Base-by-base conservation (phyloP, 371 early-diverging fungal species). In the Cokeromyces recurvatus region DNA sequence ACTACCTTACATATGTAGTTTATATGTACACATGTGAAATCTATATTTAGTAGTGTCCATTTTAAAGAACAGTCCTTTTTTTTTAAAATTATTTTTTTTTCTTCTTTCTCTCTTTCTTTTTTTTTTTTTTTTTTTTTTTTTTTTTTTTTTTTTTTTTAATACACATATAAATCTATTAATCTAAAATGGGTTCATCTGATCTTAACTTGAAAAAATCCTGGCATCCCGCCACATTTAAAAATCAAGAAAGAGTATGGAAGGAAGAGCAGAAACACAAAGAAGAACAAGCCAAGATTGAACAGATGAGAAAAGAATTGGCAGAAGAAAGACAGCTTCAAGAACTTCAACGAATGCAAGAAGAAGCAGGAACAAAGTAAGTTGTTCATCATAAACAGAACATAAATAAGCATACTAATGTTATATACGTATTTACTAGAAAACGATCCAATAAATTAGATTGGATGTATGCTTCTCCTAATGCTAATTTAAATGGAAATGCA, bases 201-300 rank as follows among this genome's bases (percentile, higher is more conserved):
- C 79, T 86, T 49, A 65, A 68, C 46, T 53, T 96, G 78, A 95
- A 96, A 83, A 97, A 96, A 70, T 90, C 90, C 29, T 97, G 97
- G 96, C 97, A 96, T 84, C 94, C 97, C 50, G 78, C 77, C 44
- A 94, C 95, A 21, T 80, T 89, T 52, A 83, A 86, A 27, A 94
- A 94, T 68, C 89, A 88, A 65, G 94, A 92, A 57, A 79, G 83
- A 62, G 90, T 95, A 35, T 95, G 95, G 90, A 86, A 92, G 56
- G 84, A 81, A 50, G 95, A 95, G 59, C 79, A 79, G 32, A 82
- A 87, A 43, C 88, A 86, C 20, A 81, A 77, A 6, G 94, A 92
- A 47, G 95, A 95, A 66, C 75, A 87, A 46, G 76, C 82, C 45
- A 91, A 93, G 57, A 66, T 90, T 15, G 94, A 89, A 9, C 92